Evolutionary conservation across 176 grass and related monocot species (phyloP), one percentile per base, ranked within the genome.

Genomic region (Zoysia japonica): DNA sequence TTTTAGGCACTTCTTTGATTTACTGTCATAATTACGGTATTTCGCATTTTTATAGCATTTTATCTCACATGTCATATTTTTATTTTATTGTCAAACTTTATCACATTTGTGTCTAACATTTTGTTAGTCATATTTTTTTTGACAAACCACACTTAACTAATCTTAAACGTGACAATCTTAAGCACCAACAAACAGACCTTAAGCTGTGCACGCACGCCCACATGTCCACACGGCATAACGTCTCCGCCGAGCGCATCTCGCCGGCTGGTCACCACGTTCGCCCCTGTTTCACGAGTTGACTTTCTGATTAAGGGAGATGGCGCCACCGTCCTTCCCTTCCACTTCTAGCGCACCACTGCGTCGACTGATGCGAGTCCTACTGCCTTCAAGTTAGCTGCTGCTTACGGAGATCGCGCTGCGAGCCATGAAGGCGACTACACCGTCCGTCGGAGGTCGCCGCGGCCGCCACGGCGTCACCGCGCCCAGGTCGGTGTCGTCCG

Each of bases 361-460:
- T 37, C 54, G 41, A 75, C 71, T 74, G 2, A 67, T n/a, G 15
- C 63, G 13, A 15, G 38, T 56, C 39, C 62, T 49, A 7, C 47
- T 15, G 36, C 59, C 0, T 36, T 12, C 36, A 2, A 15, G 17
- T 14, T 19, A 65, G 47, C 38, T 11, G 8, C 7, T 49, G 9
- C 3, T 10, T 40, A 9, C 12, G 38, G 2, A n/a, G 14, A 40
- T 9, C 11, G 6, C 38, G 50, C 28, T 49, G 49, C 20, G 41
- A 5, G 5, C 39, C 8, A 71, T 78, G 67, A 83, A 73, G 74
- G 2, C 64, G 11, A 4, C 53, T 17, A 20, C 75, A 40, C 67
- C 70, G 11, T 72, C 67, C 68, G 55, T 83, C 37, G 43, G 74
- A 13, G 80, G 19, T 67, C 79, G 79, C 41, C 80, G 61, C 8